Base-by-base conservation (phyloP, 2,329 filamentous ascomycete genomes). In the Verticillium zaregamsianum region DNA sequence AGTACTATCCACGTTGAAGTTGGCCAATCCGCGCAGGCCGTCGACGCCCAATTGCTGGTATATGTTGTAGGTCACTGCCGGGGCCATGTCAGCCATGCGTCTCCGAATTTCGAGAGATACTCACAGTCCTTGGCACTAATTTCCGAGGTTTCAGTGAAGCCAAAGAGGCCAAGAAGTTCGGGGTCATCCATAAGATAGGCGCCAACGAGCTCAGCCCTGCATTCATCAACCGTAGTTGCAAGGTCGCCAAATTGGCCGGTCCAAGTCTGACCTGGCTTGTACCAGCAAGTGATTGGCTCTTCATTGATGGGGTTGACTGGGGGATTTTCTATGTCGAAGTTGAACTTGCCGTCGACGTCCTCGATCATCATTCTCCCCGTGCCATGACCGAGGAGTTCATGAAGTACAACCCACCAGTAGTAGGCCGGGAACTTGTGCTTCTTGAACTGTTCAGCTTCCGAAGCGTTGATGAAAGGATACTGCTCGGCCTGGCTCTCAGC, bases 351-450 rank as follows among this genome's bases (percentile, higher is more conserved):
- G 0, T 76, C 73, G 2, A 75, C 68, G 1, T 77, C 81, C 69
- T 89, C 86, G 64, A 80, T 77, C 39, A 90, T 77, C 23, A 90
- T 77, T 68, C 84, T 86, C 14, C 86, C 86, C 49, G 86, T 89
- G 14, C 87, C 86, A 65, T 89, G 87, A 12, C 86, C 87, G 2
- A 89, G 75, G 5, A 89, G 80, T 70, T 89, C 86, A 73, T 92
- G 90, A 11, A 92, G 82, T 31, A 87, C 88, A 55, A 91, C 88
- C 76, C 89, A 88, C 15, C 90, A 86, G 71, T 91, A 88, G 69
- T 90, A 91, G 0, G 87, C 86, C 6, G 82, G 79, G 66, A 89
- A 86, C 49, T 86, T 86, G 74, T 85, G 86, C 65, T 82, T 82
- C 63, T 85, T 82, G 72, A 86, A 92, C 3, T 85, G 69, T 4